A percentile compares a stretch with the other conserved stretches of the same genome.
Evolutionary conservation across 768 basidiomycete species (phyloP).

Genomic region (Phylloporus sp.): DNA sequence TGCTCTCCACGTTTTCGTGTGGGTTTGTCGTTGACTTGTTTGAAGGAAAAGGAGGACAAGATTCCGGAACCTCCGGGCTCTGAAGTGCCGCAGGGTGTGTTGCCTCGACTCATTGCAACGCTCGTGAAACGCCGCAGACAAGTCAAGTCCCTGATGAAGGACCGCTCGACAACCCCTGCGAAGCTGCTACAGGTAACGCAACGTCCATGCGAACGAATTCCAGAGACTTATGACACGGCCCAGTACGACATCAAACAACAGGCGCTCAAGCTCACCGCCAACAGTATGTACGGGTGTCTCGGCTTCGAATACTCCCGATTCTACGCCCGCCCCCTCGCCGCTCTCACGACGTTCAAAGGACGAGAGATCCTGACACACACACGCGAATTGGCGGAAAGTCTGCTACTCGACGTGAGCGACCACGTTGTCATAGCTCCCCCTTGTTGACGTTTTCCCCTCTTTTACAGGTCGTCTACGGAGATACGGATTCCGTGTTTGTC

Average conservation of each 20-base stretch:
- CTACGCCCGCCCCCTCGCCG: slow-evolving; percentile 94
- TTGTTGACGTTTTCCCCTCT: neutral
- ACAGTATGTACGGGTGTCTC: slow-evolving; percentile 99
- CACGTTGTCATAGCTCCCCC: neutral
- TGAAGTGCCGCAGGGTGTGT: slow-evolving; percentile 73
- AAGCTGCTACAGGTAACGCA: slow-evolving; percentile 76
- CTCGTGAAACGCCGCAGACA: slow-evolving; percentile 85
- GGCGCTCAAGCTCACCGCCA: slow-evolving; percentile 95
- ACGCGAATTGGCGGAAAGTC: slow-evolving; percentile 83
- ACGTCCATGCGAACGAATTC: neutral
- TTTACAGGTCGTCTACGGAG: slow-evolving; percentile 95
- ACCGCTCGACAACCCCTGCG: slow-evolving; percentile 61
- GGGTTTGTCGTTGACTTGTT: neutral
- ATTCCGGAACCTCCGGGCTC: slow-evolving; percentile 83
- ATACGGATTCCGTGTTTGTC: slow-evolving; percentile 98
- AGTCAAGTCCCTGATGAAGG: slow-evolving; percentile 95
- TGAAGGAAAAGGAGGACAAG: slow-evolving; percentile 65
- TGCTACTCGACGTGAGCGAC: slow-evolving; percentile 78
- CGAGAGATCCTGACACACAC: slow-evolving; percentile 95
- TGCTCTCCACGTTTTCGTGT: neutral
- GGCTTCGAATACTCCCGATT: slow-evolving; percentile 97
- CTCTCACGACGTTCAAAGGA: slow-evolving; percentile 95
- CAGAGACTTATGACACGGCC: neutral
- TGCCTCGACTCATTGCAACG: slow-evolving; percentile 97
- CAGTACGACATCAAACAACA: slow-evolving; percentile 97